Conservation (phyloP, 108 stramenopile genomes). For the Fistulifera pelliculosa region DNA sequence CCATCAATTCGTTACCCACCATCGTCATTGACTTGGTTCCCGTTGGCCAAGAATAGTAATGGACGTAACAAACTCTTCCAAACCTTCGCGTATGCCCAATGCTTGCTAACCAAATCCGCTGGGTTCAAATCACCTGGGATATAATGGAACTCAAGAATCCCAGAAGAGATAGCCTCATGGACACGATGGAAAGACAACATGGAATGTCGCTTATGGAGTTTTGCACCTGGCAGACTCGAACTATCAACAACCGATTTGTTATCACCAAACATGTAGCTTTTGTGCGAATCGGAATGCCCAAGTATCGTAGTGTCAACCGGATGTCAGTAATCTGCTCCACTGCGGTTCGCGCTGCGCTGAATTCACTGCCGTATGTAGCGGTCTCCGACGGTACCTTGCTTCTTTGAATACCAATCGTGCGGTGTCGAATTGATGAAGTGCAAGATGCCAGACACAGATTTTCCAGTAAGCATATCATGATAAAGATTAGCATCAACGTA, state of each 20-base stretch:
- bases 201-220: constrained; percentile 9
- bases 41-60: no score
- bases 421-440: constrained; percentile 22
- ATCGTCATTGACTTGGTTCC: no score
- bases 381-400: constrained; percentile 31
- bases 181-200: constrained; percentile 9
- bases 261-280: constrained; percentile 25
- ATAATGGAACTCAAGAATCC: constrained; percentile 1
- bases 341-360: constrained; percentile 8
- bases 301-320: constrained; percentile 19
- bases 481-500: constrained; percentile 5
- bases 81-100: no score
- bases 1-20: no score
- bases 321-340: constrained; percentile 26
- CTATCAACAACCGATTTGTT: constrained; percentile 9
- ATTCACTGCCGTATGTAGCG: constrained; percentile 30
- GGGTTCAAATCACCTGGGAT: constrained; percentile 10
- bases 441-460: constrained; percentile 20
- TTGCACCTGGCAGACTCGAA: constrained; percentile 1
- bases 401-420: constrained; percentile 23
- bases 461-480: constrained; percentile 8
- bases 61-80: no score
- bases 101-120: constrained; percentile 17
- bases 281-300: constrained; percentile 27
- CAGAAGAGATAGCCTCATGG: constrained; percentile 8